Evolutionary conservation across 176 grass and related monocot genomes (phyloP), one percentile per base, ranked within the genome.

Genomic region (Melocanna baccifera): DNA sequence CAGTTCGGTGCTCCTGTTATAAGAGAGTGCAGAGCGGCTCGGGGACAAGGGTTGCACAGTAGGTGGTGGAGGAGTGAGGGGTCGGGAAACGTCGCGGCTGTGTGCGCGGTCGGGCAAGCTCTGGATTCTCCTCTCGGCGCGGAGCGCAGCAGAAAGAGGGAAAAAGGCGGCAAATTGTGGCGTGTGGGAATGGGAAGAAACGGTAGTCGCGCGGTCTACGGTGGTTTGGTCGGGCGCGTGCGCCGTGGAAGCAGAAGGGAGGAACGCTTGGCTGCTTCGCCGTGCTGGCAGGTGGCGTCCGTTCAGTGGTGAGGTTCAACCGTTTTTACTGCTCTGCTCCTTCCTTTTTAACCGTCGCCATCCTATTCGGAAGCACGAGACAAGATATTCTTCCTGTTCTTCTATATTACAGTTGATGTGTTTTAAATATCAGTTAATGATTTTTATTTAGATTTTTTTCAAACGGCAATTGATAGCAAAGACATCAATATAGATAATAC

Each of bases 61-160:
- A 2, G 87, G 79, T 50, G 63, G 77, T 46, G 88, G 90, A 86
- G 67, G 86, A 84, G 68, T 55, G 84, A 55, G 39, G 75, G 28
- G 2, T 63, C 41, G 69, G 74, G 68, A 87, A 87, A 80, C 89
- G 85, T 91, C 75, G 81, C 89, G 81, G 80, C 84, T 84, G 85
- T 84, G 80, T 75, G 80, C 48, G 67, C 66, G 62, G 16, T 5
- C 15, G 37, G 79, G 22, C 46, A 83, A 73, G 41, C 79, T 76
- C 32, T 1, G 34, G 32, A 22, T 4, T 63, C 67, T 82, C 71
- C 15, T 40, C 51, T 71, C 22, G 20, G 20, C 6, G 25, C 4
- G 25, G 62, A 18, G 56, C 19, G 2, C 5, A 10, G 42, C 11
- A 13, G 11, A 25, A 4, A 12, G 58, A 28, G 10, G 23, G 14